Conservation (phyloP, 2,329 filamentous ascomycete species). For the Salinomyces thailandicus region DNA sequence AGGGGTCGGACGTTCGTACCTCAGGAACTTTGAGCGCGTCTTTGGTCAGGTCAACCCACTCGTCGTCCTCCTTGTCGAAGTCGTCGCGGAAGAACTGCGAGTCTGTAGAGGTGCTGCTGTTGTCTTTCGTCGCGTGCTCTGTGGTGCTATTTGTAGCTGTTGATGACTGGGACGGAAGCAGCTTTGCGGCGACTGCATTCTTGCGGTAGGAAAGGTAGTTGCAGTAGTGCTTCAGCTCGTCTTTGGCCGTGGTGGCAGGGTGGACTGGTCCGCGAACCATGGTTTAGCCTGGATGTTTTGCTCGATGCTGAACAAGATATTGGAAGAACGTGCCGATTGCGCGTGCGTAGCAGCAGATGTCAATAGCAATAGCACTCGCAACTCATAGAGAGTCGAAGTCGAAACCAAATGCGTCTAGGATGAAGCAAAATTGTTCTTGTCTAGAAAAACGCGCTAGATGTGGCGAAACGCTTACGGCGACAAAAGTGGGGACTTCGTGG, state of each 20-base stretch:
- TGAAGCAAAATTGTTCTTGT: not conserved
- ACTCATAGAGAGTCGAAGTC: not conserved
- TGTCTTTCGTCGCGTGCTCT: too few relatives aligned
- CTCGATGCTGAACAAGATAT: too few relatives aligned
- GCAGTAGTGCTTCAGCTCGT: not conserved
- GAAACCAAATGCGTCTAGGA: not conserved
- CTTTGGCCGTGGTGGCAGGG: not conserved
- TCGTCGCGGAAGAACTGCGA: not conserved
- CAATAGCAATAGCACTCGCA: not conserved
- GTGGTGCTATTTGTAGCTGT: too few relatives aligned
- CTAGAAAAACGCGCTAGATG: not conserved
- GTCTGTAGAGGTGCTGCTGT: not conserved
- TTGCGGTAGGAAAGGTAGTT: not conserved
- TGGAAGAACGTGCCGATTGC: not conserved
- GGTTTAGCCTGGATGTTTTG: too few relatives aligned
- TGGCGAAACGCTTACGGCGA: not conserved
- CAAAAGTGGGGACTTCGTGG: too few relatives aligned
- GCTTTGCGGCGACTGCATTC: too few relatives aligned
- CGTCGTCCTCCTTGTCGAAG: not conserved
- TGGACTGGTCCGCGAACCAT: not conserved
- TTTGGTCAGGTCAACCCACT: not conserved
- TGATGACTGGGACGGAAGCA: too few relatives aligned
- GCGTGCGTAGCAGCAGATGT: not conserved
- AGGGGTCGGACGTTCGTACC: not conserved
- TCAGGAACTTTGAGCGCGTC: not conserved